Conservation (phyloP, 2,329 filamentous ascomycete species). For the Cryphonectria japonica region DNA sequence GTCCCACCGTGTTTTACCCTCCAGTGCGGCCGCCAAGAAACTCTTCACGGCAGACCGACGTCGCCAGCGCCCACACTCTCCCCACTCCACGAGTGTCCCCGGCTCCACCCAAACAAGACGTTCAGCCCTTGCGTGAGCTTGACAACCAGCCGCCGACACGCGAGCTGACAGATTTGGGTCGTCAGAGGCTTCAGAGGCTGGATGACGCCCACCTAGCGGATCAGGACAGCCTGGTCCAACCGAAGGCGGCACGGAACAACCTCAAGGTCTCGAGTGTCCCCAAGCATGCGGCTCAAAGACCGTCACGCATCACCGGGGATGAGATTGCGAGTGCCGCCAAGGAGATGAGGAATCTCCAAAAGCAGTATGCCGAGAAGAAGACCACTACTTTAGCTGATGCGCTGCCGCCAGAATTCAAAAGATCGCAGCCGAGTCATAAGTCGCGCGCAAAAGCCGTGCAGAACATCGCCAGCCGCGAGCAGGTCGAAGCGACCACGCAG, state of each 20-base stretch:
- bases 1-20: not conserved
- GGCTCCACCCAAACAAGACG: not conserved
- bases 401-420: constrained; percentile 8
- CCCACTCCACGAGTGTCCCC: not conserved
- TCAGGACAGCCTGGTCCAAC: not conserved
- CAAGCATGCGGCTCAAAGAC: not conserved
- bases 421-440: not conserved
- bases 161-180: not conserved
- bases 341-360: not conserved
- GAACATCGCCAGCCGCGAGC: constrained; percentile 1
- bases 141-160: not conserved
- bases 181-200: not conserved
- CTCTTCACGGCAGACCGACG: not conserved
- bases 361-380: constrained; percentile 5
- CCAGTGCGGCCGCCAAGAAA: not conserved
- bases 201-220: not conserved
- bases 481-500: not conserved
- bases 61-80: not conserved
- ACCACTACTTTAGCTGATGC: not conserved
- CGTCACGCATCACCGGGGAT: not conserved
- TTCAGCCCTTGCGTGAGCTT: not conserved
- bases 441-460: not conserved
- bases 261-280: not conserved
- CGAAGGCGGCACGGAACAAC: not conserved
- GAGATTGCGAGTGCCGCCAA: constrained; percentile 8